Evolutionary conservation across 257 asterid species (phyloP).

Genomic region (Linaria vulgaris): DNA sequence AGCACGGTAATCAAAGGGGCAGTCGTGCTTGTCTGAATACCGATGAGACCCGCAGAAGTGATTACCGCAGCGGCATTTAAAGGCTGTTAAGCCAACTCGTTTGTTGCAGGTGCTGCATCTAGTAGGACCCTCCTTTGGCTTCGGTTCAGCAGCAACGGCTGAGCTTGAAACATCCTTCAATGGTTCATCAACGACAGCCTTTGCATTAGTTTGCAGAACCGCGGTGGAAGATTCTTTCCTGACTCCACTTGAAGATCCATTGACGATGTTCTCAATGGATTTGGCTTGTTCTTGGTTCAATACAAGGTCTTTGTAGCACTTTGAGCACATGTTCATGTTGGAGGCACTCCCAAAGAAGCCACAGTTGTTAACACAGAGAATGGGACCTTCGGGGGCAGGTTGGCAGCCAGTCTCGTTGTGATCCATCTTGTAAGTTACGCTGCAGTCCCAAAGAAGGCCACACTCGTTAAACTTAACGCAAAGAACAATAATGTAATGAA

Average conservation of each 20-base stretch:
- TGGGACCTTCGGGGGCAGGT: constrained; percentile 50
- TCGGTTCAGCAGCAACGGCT: constrained; percentile 24
- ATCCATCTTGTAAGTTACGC: constrained; percentile 37
- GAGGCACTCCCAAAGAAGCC: constrained; percentile 68
- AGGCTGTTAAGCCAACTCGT: constrained; percentile 56
- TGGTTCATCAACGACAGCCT: constrained; percentile 21
- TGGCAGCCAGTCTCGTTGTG: constrained; percentile 60
- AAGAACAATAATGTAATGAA: no score
- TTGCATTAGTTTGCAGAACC: constrained; percentile 19
- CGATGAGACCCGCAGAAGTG: constrained; percentile 58
- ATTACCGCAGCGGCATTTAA: constrained; percentile 56
- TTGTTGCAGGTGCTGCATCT: constrained; percentile 54
- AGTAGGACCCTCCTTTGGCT: constrained; percentile 39
- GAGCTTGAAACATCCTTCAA: constrained; percentile 23
- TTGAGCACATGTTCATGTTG: constrained; percentile 73
- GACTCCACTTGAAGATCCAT: constrained; percentile 34
- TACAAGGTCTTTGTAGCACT: constrained; percentile 56
- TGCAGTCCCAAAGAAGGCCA: constrained; percentile 14
- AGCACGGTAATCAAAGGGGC: no score
- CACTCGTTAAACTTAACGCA: not conserved
- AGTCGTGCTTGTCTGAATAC: constrained; percentile 56
- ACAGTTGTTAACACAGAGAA: constrained; percentile 54
- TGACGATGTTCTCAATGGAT: constrained; percentile 51
- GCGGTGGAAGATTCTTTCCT: constrained; percentile 30
- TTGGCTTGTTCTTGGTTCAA: constrained; percentile 57